Conservation (phyloP, 2,329 filamentous ascomycete genomes). For the Diaporthe capsici region DNA sequence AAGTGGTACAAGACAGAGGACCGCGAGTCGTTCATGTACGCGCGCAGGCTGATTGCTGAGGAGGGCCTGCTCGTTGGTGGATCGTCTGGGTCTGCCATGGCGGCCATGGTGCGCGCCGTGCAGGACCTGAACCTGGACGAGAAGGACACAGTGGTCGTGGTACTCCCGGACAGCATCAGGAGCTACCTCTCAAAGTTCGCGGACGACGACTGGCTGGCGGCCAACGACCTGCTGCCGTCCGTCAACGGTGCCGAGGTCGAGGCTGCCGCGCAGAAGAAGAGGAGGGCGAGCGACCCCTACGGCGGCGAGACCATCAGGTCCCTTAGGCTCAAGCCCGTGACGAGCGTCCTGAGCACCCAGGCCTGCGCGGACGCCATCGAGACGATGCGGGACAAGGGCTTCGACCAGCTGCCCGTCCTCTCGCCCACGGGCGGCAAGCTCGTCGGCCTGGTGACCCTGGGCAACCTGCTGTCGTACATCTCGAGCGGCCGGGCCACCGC, state of each 20-base stretch:
- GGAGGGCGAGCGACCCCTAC: constrained; percentile 75
- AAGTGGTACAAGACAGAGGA: constrained; percentile 99
- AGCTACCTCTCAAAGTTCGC: constrained; percentile 99
- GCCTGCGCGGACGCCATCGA: constrained; percentile 91
- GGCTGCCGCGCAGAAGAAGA: constrained; percentile 54
- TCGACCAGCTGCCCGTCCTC: constrained; percentile 96
- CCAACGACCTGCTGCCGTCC: constrained; percentile 88
- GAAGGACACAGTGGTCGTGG: constrained; percentile 89
- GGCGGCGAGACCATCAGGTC: constrained; percentile 83
- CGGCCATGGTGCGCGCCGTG: constrained; percentile 82
- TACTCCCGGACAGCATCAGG: constrained; percentile 95
- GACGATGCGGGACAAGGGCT: constrained; percentile 98
- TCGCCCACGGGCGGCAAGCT: constrained; percentile 77
- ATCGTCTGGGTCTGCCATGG: constrained; percentile 92
- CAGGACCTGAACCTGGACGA: constrained; percentile 83
- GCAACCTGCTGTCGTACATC: constrained; percentile 93
- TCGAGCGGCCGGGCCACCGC: constrained; percentile 84
- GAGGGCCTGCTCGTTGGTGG: constrained; percentile 95
- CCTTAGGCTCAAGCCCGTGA: constrained; percentile 93
- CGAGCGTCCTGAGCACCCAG: constrained; percentile 80
- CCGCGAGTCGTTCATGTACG: constrained; percentile 88
- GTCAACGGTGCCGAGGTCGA: constrained; percentile 64
- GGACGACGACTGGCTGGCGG: constrained; percentile 98
- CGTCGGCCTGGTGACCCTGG: constrained; percentile 93
- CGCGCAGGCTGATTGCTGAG: constrained; percentile 91